Conservation (phyloP, 345 rosid species). For the Passiflora organensis region DNA sequence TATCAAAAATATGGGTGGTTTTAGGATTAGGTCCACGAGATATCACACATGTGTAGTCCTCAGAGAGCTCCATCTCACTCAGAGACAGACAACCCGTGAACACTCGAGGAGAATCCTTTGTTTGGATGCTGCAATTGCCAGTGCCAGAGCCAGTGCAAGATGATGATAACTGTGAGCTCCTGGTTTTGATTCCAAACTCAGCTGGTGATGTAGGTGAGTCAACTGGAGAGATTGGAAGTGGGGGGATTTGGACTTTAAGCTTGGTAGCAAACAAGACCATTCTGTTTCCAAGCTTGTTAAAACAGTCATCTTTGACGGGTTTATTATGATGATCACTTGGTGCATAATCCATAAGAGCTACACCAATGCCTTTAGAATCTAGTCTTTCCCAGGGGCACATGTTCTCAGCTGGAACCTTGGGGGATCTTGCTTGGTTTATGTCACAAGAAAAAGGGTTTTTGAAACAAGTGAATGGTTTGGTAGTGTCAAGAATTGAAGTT, state of each 20-base stretch:
- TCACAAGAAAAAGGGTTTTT: conserved; percentile 30
- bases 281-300: conserved; percentile 31
- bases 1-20: conserved; percentile 73
- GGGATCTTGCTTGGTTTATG: conserved; percentile 28
- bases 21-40: conserved; percentile 72
- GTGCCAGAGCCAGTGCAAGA: conserved; percentile 26
- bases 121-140: conserved; percentile 16
- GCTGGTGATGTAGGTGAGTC: conserved; percentile 27
- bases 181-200: conserved; percentile 53
- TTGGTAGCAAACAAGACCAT: conserved; percentile 51
- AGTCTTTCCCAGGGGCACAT: conserved; percentile 22
- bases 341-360: conserved; percentile 43
- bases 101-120: conserved; percentile 26
- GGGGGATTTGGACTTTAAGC: conserved; percentile 51
- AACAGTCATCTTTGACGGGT: conserved; percentile 4
- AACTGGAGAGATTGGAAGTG: conserved; percentile 18
- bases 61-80: conserved; percentile 69
- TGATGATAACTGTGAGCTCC: conserved; percentile 21
- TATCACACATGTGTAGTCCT: conserved; percentile 79
- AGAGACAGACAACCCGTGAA: conserved; percentile 23
- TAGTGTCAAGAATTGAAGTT: conserved; percentile 53
- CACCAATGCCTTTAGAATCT: conserved; percentile 46
- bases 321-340: conserved; percentile 3
- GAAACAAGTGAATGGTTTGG: conserved; percentile 37
- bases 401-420: conserved; percentile 20